Base-by-base conservation (phyloP, 495 filamentous ascomycete species). In the Echria macrotheca region DNA sequence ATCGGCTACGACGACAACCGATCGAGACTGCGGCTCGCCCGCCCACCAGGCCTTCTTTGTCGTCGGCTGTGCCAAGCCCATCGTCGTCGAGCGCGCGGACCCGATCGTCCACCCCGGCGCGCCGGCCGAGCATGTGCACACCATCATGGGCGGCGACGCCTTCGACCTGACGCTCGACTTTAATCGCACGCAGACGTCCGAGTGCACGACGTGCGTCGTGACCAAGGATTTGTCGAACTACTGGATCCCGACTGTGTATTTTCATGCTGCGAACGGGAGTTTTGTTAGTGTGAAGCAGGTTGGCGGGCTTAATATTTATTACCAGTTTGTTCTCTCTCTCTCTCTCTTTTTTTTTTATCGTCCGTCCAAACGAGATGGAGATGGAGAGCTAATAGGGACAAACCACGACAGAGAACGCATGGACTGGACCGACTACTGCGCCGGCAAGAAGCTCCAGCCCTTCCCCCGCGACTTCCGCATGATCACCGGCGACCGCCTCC, bases 221-320 rank as follows among this genome's bases (percentile, higher is more conserved):
- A 79, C 74, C 38, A 64, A 75, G 47, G 86, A 90, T 63, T 66
- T 80, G 51, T 84, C 78, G 50, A 86, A 82, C 61, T 89, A 90
- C 69, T 89, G 86, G 86, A 77, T 79, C 9, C 82, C 86, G 1
- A 63, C 62, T 44, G 67, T 89, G 11, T 87, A 79, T 61, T 87
- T 78, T 64, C 72, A 77, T 24, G 75, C 75, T n/a, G 60, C 74
- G 47, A 86, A 86, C 49, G 81, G 81, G 1, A 72, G 71, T 36
- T 83, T 87, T 59, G 69, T 74, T 26, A 58, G 64, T 22, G 85
- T 86, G 10, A 57, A 70, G 1, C 78, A 81, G 50, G 70, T 69
- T 36, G 80, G 77, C 11, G 53, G 53, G 7, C 43, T 54, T 78
- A 81, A 54, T 23, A 37, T 56, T 1, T 56, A 56, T 19, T 56